phyloP scores from a whole-genome alignment of 2,329 filamentous ascomycete species.

The Claviceps digitariae region DNA sequence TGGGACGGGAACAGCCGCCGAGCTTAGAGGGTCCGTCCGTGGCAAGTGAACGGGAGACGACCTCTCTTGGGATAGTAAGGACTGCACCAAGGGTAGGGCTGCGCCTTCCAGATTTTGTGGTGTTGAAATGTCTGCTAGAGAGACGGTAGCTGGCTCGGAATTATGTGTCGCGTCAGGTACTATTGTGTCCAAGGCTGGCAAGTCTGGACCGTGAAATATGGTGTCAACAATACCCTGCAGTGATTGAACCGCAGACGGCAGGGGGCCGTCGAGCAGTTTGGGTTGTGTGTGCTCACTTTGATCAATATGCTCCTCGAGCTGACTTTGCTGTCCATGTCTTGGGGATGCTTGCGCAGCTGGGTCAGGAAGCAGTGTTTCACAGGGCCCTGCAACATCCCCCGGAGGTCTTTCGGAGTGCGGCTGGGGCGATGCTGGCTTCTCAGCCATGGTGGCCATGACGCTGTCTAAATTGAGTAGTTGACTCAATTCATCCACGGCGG shows the following conservation, averaged over 20 bases:
- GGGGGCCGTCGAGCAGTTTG: slow-evolving; percentile 4
- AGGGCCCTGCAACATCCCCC: background rate
- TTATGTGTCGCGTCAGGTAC: slow-evolving; percentile 11
- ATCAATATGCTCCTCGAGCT: background rate
- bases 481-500: slow-evolving; percentile 9
- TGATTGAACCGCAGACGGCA: slow-evolving; percentile 10
- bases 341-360: background rate
- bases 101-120: slow-evolving; percentile 13
- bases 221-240: slow-evolving; percentile 11
- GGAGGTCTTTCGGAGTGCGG: background rate
- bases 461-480: slow-evolving; percentile 8
- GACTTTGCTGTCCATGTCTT: background rate
- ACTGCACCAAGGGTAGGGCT: slow-evolving; percentile 11
- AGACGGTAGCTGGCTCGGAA: slow-evolving; percentile 19
- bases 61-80: slow-evolving; percentile 9
- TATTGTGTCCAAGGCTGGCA: slow-evolving; percentile 9
- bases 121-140: slow-evolving; percentile 24
- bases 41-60: slow-evolving; percentile 6
- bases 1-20: slow-evolving; percentile 13
- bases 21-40: slow-evolving; percentile 9
- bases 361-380: background rate
- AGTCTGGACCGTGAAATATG: slow-evolving; percentile 9
- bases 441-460: background rate
- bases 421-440: background rate
- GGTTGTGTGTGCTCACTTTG: slow-evolving; percentile 1